Base-by-base conservation (phyloP, 257 asterid genomes). In the Penstemon barbatus region DNA sequence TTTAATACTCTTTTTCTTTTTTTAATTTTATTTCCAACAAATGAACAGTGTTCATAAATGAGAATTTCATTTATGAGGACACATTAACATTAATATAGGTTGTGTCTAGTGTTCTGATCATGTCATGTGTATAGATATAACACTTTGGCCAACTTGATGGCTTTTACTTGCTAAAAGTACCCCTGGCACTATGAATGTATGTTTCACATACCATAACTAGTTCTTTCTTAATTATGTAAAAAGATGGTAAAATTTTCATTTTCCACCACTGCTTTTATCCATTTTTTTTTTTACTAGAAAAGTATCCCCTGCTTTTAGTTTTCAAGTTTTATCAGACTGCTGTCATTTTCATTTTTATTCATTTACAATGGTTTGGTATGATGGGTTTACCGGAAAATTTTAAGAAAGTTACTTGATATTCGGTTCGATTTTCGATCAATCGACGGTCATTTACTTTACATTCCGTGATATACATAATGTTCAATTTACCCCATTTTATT, bases 71-170 rank as follows among this genome's bases (percentile, higher is more conserved):
- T 78, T 71, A 74, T 70, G 89, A 84, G 83, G 81, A 74, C 69
- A 62, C 84, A 78, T 78, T 76, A 73, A 62, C 84, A 78, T 78
- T 76, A 73, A 79, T 76, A 75, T 75, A 52, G 79, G 81, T 12
- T 71, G 86, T 81, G 86, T 78, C 78, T 80, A 84, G 60, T 77
- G 82, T 63, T 84, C 74, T 79, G 83, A 77, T 77, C 84, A 75
- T 79, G 86, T 81, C 85, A 81, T 81, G 89, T 79, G 85, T 81
- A 81, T 78, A 75, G 74, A 84, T 77, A 75, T 81, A 84, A 70
- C 69, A 78, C 73, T 74, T 66, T 74, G 78, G 81, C 79, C 84
- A 78, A 81, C 81, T 82, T 77, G 72, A 71, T 57, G 13, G 71
- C 66, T 64, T 76, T 79, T 15, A 74, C 72, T 69, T 72, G 53